Evolutionary conservation across 1,284 basidiomycete species (phyloP).

Genomic region (Puccinia hordei): DNA sequence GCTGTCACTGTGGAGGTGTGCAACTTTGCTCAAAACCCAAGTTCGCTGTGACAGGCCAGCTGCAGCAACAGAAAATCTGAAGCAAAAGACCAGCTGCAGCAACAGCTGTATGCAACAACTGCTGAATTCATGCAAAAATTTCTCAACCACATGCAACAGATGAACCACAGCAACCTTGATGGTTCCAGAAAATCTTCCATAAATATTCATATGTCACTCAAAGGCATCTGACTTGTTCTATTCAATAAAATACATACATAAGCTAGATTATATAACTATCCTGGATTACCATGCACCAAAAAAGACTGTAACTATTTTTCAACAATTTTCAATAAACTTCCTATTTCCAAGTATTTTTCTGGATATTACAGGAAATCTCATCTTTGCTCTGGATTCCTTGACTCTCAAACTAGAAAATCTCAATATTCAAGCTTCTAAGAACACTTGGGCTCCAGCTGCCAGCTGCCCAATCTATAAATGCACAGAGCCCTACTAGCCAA

Average conservation of each 20-base stretch:
- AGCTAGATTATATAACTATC: no score
- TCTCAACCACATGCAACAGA: no score
- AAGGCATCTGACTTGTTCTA: no score
- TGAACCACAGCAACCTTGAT: no score
- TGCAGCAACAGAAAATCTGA: no score
- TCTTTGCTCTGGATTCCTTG: not conserved
- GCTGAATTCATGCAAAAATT: no score
- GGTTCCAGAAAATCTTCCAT: no score
- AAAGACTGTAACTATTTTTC: not conserved
- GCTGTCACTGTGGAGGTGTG: no score
- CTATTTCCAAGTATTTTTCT: not conserved
- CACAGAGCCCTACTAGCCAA: no score
- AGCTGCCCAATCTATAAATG: not conserved
- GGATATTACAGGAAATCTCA: not conserved
- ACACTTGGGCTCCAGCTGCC: not conserved
- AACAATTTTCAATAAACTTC: not conserved
- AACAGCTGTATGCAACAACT: not conserved
- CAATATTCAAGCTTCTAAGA: not conserved
- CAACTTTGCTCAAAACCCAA: constrained; percentile 7
- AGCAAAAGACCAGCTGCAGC: not conserved
- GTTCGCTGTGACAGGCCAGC: constrained; percentile 6
- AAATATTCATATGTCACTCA: no score
- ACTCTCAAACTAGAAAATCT: not conserved
- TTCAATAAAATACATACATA: not conserved
- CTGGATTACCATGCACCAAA: no score